phyloP scores from a whole-genome alignment of 352 stramenopile genomes.

The Phytophthora chlamydospora region DNA sequence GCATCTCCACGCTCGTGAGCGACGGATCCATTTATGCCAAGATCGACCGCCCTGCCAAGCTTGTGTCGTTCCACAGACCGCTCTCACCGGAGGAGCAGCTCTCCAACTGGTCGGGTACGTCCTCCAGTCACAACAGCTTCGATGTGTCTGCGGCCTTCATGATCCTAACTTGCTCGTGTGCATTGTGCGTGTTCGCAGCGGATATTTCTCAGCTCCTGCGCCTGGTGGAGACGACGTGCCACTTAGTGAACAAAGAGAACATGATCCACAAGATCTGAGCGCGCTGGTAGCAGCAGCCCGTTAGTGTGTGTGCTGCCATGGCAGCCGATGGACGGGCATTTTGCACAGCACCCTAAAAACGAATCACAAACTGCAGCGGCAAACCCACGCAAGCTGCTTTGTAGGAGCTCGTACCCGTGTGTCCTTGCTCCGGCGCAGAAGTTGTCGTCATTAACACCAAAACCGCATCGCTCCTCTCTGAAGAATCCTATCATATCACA shows the following conservation, averaged over 20 bases:
- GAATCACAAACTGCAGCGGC: conserved; percentile 28
- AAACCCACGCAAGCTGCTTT: conserved; percentile 5
- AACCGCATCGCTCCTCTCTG: not conserved
- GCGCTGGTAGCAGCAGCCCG: conserved; percentile 13
- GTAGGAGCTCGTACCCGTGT: not conserved
- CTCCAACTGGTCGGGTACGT: conserved; percentile 93
- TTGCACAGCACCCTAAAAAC: conserved; percentile 18
- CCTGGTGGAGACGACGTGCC: conserved; percentile 97
- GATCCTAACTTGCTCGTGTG: conserved; percentile 10
- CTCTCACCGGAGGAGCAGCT: conserved; percentile 94
- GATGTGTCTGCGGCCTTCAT: not conserved
- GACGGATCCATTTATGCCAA: conserved; percentile 95
- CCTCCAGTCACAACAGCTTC: not conserved
- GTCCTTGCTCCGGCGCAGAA: not conserved
- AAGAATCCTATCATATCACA: conserved; percentile 31
- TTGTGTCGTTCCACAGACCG: conserved; percentile 94
- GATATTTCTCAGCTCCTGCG: conserved; percentile 97
- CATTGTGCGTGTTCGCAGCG: conserved; percentile 32
- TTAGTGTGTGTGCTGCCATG: not conserved
- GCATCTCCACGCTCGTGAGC: conserved; percentile 92
- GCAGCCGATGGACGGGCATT: conserved; percentile 14
- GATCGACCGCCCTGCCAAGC: conserved; percentile 97
- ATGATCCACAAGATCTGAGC: conserved; percentile 95
- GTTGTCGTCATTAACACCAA: conserved; percentile 8
- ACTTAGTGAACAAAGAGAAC: conserved; percentile 99